Base-by-base conservation (phyloP, 2,329 filamentous ascomycete genomes). In the Cytospora schulzeri region DNA sequence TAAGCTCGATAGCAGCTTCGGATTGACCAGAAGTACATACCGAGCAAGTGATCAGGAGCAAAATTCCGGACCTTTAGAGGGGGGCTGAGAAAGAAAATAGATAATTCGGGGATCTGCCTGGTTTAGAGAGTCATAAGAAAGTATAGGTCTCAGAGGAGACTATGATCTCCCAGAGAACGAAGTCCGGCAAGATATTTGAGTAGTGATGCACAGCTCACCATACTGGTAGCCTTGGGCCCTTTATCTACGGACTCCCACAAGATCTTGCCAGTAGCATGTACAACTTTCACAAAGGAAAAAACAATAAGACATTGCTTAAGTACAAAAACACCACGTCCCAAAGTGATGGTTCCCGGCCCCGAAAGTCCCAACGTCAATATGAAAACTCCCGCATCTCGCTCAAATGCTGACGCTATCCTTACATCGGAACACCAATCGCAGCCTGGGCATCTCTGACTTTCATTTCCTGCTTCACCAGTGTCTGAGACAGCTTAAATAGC, bases 401-500 rank as follows among this genome's bases (percentile, higher is more conserved):
- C n/a, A n/a, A n/a, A n/a, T n/a, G n/a, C n/a, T 14, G 6, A 24
- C 1, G 51, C 50, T n/a, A 17, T 7, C 11, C 28, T 62, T 24
- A 62, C 59, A 62, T 62, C 5, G 59, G 52, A 11, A 62, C 59
- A 6, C 59, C 59, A 35, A 56, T 26, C 4, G 60, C 33, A 4
- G 53, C 24, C 63, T 63, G 64, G 2, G 64, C 60, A 54, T 66
- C 64, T 19, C 64, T 35, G 15, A 66, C 22, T 15, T 55, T 55
- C 24, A 62, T 35, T 60, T 66, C 64, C 56, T 63, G 60, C 60
- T 60, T 66, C 24, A 66, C 64, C 38, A 66, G 31, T 8, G 64
- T 63, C 56, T 66, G 64, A 9, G 64, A 66, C 22, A 66, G 51
- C 64, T 63, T 66, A 11, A 66, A 66, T 1, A 66, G 51, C 5